A percentile compares a stretch with the other conserved stretches of the same genome.
Conservation (phyloP, 306 rosid genomes). For the Myrica gale region DNA sequence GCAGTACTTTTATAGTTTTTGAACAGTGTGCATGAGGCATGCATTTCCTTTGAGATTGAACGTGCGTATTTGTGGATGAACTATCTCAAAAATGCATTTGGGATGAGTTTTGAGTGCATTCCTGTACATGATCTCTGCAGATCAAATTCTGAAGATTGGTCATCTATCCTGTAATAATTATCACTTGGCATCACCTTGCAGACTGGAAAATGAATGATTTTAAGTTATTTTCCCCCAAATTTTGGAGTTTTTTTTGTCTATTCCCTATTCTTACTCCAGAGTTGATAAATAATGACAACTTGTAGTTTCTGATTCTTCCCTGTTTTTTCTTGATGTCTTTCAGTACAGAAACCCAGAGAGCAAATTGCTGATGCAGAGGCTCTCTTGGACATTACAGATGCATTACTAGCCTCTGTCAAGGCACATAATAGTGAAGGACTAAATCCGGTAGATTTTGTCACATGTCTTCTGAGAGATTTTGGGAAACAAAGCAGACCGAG, state of each 20-base stretch:
- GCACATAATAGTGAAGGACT: neutral
- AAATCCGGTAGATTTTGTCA: neutral
- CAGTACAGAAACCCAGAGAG: slow-evolving; percentile 6
- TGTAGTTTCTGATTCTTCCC: neutral
- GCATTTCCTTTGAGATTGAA: neutral
- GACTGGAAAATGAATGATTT: neutral
- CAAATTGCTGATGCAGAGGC: slow-evolving; percentile 4
- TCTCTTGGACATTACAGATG: neutral
- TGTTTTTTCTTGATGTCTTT: neutral
- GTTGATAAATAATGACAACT: neutral
- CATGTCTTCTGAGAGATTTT: slow-evolving; percentile 4
- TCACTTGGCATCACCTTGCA: neutral
- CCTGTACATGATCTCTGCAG: neutral
- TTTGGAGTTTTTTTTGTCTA: neutral
- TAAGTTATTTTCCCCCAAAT: neutral
- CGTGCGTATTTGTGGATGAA: neutral
- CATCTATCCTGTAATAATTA: neutral
- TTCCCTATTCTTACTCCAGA: neutral
- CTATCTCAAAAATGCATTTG: neutral
- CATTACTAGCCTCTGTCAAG: neutral
- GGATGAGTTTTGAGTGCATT: neutral
- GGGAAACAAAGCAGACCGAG: neutral
- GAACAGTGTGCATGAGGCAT: neutral
- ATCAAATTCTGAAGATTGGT: neutral
- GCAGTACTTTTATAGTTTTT: too few species aligned